Conservation (phyloP, 2,329 filamentous ascomycete species). For the Diaporthe citriasiana region DNA sequence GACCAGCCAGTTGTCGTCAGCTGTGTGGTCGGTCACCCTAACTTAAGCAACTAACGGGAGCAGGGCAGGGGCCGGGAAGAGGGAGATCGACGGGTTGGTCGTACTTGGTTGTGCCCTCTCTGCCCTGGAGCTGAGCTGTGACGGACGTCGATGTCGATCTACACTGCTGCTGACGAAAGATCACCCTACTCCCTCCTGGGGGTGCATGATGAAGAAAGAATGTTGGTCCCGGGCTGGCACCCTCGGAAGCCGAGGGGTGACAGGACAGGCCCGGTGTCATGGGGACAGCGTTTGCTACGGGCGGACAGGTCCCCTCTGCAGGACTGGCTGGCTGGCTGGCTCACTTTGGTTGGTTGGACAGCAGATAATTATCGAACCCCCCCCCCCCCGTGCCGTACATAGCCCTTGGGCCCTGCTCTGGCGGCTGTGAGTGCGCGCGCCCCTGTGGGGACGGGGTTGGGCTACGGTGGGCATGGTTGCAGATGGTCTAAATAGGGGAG, state of each 20-base stretch:
- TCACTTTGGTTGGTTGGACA: background rate
- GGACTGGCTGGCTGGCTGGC: background rate
- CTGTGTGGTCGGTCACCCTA: background rate
- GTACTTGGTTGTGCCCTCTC: background rate
- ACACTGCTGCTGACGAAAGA: background rate
- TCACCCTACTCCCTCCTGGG: background rate
- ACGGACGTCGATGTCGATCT: background rate
- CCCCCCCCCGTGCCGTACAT: background rate
- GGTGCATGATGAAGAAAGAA: background rate
- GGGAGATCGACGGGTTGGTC: conserved; percentile 11
- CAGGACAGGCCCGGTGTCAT: background rate
- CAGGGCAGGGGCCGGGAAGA: background rate
- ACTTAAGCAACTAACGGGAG: background rate
- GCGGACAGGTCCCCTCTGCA: background rate
- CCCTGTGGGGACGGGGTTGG: background rate
- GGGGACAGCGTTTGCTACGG: background rate
- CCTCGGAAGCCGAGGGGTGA: conserved; percentile 15
- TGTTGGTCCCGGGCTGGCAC: background rate
- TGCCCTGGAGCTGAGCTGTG: background rate
- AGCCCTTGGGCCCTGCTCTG: background rate
- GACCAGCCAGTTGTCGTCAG: conserved; percentile 22
- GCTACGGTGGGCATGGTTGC: background rate
- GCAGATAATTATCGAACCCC: background rate
- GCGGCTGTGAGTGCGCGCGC: conserved; percentile 5
- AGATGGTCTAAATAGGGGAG: background rate